Conservation (phyloP, 495 filamentous ascomycete species). For the Penicillium cosmopolitanum region DNA sequence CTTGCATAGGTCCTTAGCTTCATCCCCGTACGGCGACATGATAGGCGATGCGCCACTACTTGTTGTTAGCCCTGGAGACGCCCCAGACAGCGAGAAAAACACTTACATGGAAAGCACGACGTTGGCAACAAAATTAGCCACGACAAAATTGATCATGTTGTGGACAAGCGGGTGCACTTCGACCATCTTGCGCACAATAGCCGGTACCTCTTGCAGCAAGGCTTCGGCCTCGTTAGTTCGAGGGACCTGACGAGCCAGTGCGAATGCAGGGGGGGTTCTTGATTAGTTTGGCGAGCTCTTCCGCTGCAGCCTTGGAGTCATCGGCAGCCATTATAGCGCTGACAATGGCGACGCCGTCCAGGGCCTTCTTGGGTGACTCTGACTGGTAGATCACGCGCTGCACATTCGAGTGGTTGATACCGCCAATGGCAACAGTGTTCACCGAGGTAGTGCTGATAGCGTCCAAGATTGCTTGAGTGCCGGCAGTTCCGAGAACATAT, state of each 20-base stretch:
- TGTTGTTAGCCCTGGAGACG: neutral
- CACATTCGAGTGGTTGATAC: slow-evolving; percentile 79
- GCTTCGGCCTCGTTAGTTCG: slow-evolving; percentile 39
- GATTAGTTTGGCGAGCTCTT: slow-evolving; percentile 56
- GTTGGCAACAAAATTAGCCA: slow-evolving; percentile 92
- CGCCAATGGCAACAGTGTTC: slow-evolving; percentile 80
- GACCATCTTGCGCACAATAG: slow-evolving; percentile 62
- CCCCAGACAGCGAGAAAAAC: neutral
- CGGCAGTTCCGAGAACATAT: slow-evolving; percentile 78
- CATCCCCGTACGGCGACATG: slow-evolving; percentile 86
- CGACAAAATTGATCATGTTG: slow-evolving; percentile 95
- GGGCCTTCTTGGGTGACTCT: slow-evolving; percentile 45
- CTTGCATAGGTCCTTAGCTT: slow-evolving; percentile 75
- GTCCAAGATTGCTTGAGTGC: slow-evolving; percentile 69
- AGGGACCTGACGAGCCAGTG: slow-evolving; percentile 23
- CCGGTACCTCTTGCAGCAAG: slow-evolving; percentile 51
- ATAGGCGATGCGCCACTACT: slow-evolving; percentile 81
- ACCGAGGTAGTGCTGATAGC: slow-evolving; percentile 55
- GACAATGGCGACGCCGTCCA: slow-evolving; percentile 86
- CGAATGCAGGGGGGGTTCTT: slow-evolving; percentile 53
- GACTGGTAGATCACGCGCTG: slow-evolving; percentile 74
- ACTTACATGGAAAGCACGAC: slow-evolving; percentile 73
- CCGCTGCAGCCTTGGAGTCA: slow-evolving; percentile 63
- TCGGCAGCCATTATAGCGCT: slow-evolving; percentile 81
- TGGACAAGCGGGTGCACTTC: slow-evolving; percentile 75